Base-by-base conservation (phyloP, 108 stramenopile species). In the Mediolabrus comicus region DNA sequence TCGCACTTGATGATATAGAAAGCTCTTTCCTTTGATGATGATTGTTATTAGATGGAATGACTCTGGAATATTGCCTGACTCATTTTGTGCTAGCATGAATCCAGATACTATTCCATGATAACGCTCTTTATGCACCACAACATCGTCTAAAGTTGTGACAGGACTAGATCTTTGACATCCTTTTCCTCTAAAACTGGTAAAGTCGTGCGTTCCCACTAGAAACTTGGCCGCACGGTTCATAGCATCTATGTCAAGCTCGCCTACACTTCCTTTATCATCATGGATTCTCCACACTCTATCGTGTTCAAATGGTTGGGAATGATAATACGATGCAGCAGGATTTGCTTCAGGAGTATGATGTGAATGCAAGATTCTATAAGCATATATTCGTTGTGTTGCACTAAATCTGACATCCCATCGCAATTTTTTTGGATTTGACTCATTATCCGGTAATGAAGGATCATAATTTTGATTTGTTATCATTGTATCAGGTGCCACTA, bases 401-500 rank as follows among this genome's bases (percentile, higher is more conserved):
- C 86, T 89, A 62, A 89, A 91, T 53, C 92, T 54, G 16, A 85
- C 89, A 78, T 94, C 87, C 89, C 89, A 94, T 54, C 82, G 83
- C 12, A 87, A 71, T 1, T 51, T 26, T 33, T 67, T 55, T 62
- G 86, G 83, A 56, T 87, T 84, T 0, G 26, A 49, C 19, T 62
- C 51, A 39, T 76, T 74, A 56, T 69, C 51, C 1, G 54, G 59
- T 3, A 75, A 3, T 30, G 55, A 72, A 12, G 83, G 81, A 62
- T 90, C 52, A 27, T 53, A 71, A 24, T 57, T 43, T 46, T 64
- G 46, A 75, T 79, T 83, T 53, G 82, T 73, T 32, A 72, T 38
- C 0, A 31, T 13, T 53, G 53, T 59, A 19, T 39, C 51, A 2
- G 80, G 75, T 73, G 80, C 80, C 25, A 67, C 10, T 3, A 53